Evolutionary conservation across 2,329 filamentous ascomycete genomes (phyloP).

Genomic region (Cercospora janseana): DNA sequence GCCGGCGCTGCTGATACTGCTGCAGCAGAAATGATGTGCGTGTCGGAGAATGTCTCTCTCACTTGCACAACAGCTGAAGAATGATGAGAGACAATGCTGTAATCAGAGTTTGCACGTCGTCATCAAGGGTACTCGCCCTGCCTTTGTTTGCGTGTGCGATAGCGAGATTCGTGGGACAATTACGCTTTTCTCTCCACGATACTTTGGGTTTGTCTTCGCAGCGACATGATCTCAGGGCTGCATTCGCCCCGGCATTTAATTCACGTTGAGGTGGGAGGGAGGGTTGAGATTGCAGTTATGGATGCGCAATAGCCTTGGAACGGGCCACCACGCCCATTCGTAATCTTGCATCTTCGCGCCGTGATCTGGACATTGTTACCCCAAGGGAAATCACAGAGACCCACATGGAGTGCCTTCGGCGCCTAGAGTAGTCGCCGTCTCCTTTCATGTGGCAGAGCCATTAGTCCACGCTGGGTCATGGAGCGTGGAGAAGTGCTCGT

Average conservation of each 20-base stretch:
- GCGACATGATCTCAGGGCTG: no score
- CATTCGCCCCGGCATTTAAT: no score
- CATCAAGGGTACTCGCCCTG: neutral
- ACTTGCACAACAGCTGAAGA: neutral
- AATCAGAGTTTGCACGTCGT: slow-evolving; percentile 5
- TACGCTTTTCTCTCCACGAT: no score
- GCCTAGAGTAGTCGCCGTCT: slow-evolving; percentile 2
- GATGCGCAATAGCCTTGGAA: no score
- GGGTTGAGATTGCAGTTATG: no score
- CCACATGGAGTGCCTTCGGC: neutral
- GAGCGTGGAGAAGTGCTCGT: neutral
- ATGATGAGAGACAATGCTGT: slow-evolving; percentile 12
- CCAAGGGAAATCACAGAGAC: slow-evolving; percentile 5
- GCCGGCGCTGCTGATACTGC: neutral
- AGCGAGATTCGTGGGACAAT: no score
- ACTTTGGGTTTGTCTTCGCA: no score
- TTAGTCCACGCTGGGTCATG: neutral
- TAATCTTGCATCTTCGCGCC: no score
- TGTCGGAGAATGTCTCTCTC: neutral
- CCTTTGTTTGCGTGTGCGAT: neutral
- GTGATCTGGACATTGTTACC: slow-evolving; percentile 5
- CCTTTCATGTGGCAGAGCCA: neutral
- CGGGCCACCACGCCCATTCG: no score
- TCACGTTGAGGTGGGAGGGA: no score
- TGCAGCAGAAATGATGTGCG: slow-evolving; percentile 2